Conservation (phyloP, 2,329 filamentous ascomycete genomes). For the Pseudocercospora musae region DNA sequence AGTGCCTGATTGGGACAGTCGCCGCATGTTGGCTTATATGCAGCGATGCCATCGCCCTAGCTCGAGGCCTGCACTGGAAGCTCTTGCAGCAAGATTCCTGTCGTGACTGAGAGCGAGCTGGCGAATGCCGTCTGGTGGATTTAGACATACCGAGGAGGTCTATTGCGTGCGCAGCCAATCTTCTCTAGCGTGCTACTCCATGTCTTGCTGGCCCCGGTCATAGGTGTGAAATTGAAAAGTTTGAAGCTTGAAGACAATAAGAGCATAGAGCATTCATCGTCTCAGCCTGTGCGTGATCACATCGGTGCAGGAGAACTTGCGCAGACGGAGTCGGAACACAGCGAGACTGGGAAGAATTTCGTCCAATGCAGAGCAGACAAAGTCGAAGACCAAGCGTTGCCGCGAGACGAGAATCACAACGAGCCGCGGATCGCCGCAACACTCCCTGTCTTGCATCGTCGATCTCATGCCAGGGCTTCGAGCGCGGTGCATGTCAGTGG, state of each 20-base stretch:
- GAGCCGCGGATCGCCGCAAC: not conserved
- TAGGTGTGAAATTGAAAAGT: not conserved
- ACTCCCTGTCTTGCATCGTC: not conserved
- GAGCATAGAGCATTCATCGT: not conserved
- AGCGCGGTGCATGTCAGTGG: not conserved
- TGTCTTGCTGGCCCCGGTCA: not conserved
- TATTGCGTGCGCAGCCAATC: not conserved
- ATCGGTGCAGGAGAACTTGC: not conserved
- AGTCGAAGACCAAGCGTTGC: not conserved
- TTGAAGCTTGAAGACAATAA: not conserved
- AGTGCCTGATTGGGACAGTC: not conserved
- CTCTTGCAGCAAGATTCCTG: not conserved
- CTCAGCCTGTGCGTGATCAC: not conserved
- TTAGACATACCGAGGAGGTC: not conserved
- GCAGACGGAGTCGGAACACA: not conserved
- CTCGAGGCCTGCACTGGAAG: not conserved
- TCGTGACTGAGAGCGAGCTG: not conserved
- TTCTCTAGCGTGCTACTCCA: not conserved
- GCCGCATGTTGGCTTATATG: not conserved
- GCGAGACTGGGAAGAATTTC: not conserved
- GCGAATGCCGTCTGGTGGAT: not conserved
- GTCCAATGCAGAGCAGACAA: not conserved
- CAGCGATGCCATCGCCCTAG: not conserved
- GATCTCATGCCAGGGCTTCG: not conserved
- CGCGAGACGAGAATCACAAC: not conserved